phyloP scores from a whole-genome alignment of 2,329 filamentous ascomycete species.

The Xylariaceae sp. region DNA sequence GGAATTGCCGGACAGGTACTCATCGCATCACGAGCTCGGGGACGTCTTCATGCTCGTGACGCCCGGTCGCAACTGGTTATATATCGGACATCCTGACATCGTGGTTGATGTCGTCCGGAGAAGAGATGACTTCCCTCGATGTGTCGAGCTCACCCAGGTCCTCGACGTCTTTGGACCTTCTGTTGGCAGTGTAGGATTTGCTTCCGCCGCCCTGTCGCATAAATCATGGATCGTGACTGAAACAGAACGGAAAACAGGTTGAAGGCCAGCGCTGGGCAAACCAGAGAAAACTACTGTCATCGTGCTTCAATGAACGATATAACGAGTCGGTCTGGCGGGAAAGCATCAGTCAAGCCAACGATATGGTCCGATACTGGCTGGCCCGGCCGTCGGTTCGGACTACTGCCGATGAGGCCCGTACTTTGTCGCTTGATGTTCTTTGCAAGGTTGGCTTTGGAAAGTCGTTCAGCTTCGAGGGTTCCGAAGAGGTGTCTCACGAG shows the following conservation, averaged over 20 bases:
- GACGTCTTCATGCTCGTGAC: slow-evolving; percentile 20
- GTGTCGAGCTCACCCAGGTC: slow-evolving; percentile 5
- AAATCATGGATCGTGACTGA: not conserved
- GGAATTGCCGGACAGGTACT: slow-evolving; percentile 23
- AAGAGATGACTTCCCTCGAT: slow-evolving; percentile 12
- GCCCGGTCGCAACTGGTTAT: slow-evolving; percentile 15
- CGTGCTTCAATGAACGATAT: slow-evolving; percentile 24
- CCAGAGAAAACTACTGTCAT: slow-evolving; percentile 19
- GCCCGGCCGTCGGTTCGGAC: slow-evolving; percentile 13
- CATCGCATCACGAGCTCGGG: slow-evolving; percentile 25
- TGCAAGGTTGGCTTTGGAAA: slow-evolving; percentile 29
- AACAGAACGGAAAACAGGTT: slow-evolving; percentile 6
- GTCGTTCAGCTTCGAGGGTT: slow-evolving; percentile 27
- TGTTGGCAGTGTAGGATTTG: slow-evolving; percentile 7
- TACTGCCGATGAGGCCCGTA: slow-evolving; percentile 19
- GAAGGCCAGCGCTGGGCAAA: slow-evolving; percentile 14
- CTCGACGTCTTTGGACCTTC: slow-evolving; percentile 13
- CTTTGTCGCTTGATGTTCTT: slow-evolving; percentile 25
- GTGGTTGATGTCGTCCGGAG: slow-evolving; percentile 11
- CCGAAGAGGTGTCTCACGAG: slow-evolving; percentile 18
- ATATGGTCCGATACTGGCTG: slow-evolving; percentile 25
- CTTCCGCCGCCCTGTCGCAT: not conserved
- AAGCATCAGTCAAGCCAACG: slow-evolving; percentile 14
- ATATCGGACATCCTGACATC: slow-evolving; percentile 11
- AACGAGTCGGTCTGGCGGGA: slow-evolving; percentile 25